Evolutionary conservation across 192 early-diverging fungal genomes (phyloP), one percentile per base, ranked within the genome.

Genomic region (Lobosporangium transversale): DNA sequence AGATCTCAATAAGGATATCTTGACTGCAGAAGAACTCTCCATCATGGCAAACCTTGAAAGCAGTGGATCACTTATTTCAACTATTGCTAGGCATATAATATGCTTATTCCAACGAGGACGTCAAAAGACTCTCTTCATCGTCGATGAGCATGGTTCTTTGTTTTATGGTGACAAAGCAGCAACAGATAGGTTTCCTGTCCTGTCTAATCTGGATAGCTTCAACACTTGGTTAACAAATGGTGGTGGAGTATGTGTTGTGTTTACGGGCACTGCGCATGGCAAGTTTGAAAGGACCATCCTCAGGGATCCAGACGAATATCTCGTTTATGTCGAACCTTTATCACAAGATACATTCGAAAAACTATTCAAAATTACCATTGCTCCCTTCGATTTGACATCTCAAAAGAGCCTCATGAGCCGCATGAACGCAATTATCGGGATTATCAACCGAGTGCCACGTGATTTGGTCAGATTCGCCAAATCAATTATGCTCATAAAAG

Each of bases 301-400:
- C 17, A 23, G 45, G 48, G 40, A 54, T 14, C 15, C 15, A 18
- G 17, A 18, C 23, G 9, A 40, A 18, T 53, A 53, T 18, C n/a
- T 75, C 8, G 40, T 53, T 15, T 66, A 21, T 43, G 56, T 75
- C 36, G n/a, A n/a, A n/a, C n/a, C n/a, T n/a, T n/a, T n/a, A n/a
- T n/a, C n/a, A n/a, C n/a, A n/a, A n/a, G n/a, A 47, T 52, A 29
- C 52, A 33, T 69, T 60, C 35, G 50, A 52, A 35, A 49, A 17
- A 23, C 60, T 69, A 43, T 52, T 47, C 2, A 14, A 27, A 7
- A 23, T 27, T 26, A 29, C 45, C 51, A 18, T 43, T 43, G n/a
- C n/a, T n/a, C n/a, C n/a, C n/a, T n/a, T n/a, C n/a, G n/a, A n/a
- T n/a, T n/a, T n/a, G n/a, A n/a, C 6, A 37, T 20, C 24, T 21